phyloP scores from a whole-genome alignment of 441 rosid genomes.

The Eutrema salsugineum region DNA sequence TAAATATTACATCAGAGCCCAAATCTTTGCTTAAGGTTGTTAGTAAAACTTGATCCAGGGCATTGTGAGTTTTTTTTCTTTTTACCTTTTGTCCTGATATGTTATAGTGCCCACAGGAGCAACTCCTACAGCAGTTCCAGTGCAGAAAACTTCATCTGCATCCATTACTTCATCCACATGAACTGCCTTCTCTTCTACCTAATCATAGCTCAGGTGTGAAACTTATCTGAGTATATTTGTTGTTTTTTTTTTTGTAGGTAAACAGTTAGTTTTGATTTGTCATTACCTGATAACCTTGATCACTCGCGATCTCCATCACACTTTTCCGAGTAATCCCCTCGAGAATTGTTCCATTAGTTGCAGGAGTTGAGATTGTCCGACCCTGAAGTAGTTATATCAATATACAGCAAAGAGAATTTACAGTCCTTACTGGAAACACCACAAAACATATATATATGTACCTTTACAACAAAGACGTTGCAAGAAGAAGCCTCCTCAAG shows the following conservation, averaged over 20 bases:
- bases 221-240: background rate
- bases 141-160: constrained; percentile 92
- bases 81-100: constrained; percentile 57
- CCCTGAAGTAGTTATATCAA: constrained; percentile 43
- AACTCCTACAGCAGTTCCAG: constrained; percentile 89
- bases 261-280: background rate
- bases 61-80: background rate
- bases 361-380: constrained; percentile 64
- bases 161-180: constrained; percentile 57
- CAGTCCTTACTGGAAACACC: background rate
- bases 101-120: constrained; percentile 73
- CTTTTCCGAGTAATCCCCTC: constrained; percentile 84
- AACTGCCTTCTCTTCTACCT: constrained; percentile 72
- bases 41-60: background rate
- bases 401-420: background rate
- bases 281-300: constrained; percentile 69
- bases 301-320: constrained; percentile 68
- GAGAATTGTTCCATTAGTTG: constrained; percentile 70
- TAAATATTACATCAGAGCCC: constrained; percentile 2
- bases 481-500: constrained; percentile 91
- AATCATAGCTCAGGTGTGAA: background rate
- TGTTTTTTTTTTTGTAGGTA: constrained; percentile 1
- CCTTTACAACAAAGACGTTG: constrained; percentile 80
- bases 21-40: background rate
- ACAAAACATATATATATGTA: background rate